Evolutionary conservation across 2,329 filamentous ascomycete species (phyloP).

Genomic region (Penicillium sp.): DNA sequence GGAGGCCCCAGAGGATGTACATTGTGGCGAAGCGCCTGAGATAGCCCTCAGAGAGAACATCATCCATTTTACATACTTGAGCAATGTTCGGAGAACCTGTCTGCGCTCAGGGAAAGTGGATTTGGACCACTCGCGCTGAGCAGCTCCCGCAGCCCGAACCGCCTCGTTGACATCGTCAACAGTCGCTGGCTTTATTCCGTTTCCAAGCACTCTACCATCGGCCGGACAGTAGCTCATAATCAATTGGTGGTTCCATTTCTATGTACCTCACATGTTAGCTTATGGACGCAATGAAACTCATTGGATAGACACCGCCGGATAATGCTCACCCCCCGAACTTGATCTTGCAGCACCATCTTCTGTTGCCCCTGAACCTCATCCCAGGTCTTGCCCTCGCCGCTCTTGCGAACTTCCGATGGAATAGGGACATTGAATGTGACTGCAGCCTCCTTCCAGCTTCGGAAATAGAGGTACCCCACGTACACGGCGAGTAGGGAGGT

Average conservation of each 20-base stretch:
- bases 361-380: slow-evolving; percentile 36
- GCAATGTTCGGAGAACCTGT: slow-evolving; percentile 76
- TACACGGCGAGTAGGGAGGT: slow-evolving; percentile 34
- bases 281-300: not conserved
- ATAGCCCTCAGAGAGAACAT: not conserved
- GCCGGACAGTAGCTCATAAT: slow-evolving; percentile 68
- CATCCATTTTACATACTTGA: slow-evolving; percentile 53
- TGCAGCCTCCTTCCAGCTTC: slow-evolving; percentile 33
- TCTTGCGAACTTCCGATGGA: slow-evolving; percentile 36
- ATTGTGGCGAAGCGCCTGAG: not conserved
- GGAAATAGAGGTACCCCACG: slow-evolving; percentile 34
- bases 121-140: slow-evolving; percentile 74
- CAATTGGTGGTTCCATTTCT: slow-evolving; percentile 43
- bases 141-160: slow-evolving; percentile 70
- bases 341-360: slow-evolving; percentile 40
- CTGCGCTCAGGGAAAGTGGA: slow-evolving; percentile 78
- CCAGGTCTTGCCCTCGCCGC: slow-evolving; percentile 37
- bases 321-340: slow-evolving; percentile 40
- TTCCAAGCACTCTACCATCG: slow-evolving; percentile 78
- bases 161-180: slow-evolving; percentile 75
- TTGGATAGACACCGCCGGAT: not conserved
- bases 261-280: slow-evolving; percentile 19
- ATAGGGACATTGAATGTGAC: slow-evolving; percentile 42
- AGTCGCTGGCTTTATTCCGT: slow-evolving; percentile 67
- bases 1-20: not conserved